Base-by-base conservation (phyloP, 139 green algal species). In the Picochlorum sp. region DNA sequence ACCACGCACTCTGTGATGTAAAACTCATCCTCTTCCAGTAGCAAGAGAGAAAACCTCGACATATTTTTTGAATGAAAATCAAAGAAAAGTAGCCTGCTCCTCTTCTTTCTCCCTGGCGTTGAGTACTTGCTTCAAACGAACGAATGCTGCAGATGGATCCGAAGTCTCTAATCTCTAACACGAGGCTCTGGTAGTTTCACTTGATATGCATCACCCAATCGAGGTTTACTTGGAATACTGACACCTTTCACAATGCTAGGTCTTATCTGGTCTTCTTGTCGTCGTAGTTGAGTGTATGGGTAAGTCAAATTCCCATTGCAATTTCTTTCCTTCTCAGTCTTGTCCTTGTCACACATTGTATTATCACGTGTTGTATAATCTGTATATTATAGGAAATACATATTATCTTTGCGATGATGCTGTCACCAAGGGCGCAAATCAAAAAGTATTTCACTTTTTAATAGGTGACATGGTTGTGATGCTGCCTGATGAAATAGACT, bases 21-120 rank as follows among this genome's bases (percentile, higher is more conserved):
- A 33, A 79, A 59, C 50, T 92, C 83, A 3, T 80, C 77, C 53
- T 96, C 88, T 39, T 96, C 84, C 16, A 94, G 69, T 36, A 95
- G 82, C 57, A 95, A 74, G 45, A 93, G 71, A 13, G 64, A 81
- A 69, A 95, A 95, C 24, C 87, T 74, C 32, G n/a, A 70, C 35
- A n/a, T n/a, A n/a, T n/a, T n/a, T n/a, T n/a, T n/a, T n/a, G n/a
- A n/a, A n/a, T n/a, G n/a, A n/a, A n/a, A n/a, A 73, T 47, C 18
- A 47, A 20, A 18, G 18, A 18, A 20, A 20, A 20, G 18, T 47
- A 20, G 18, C 39, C 18, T 18, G 39, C 39, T 47, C 39, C 18
- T 18, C 18, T 7, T 28, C 7, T 54, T 54, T 54, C 32, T 54
- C 9, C n/a, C n/a, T n/a, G n/a, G n/a, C n/a, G n/a, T n/a, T n/a